A percentile compares a stretch with the other conserved stretches of the same genome.
phyloP scores from a whole-genome alignment of 1,139 yeast genomes.

The Kluyveromyces marxianus region DNA sequence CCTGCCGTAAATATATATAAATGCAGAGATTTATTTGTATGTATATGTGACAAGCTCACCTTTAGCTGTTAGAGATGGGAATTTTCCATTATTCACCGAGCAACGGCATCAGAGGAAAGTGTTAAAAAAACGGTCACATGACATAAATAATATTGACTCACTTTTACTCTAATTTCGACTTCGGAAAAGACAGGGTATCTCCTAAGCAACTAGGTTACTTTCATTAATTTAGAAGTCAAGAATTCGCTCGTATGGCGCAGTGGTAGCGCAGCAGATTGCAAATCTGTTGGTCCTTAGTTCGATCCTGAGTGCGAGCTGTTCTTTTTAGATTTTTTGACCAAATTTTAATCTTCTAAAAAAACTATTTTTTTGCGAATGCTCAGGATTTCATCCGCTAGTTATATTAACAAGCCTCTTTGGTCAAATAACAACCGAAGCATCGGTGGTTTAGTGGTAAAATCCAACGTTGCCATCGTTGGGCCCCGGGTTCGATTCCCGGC shows the following conservation, averaged over 20 bases:
- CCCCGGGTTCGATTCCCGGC: constrained; percentile 7
- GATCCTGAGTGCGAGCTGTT: constrained; percentile 70
- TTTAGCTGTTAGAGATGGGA: too few species aligned
- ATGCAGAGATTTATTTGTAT: too few species aligned
- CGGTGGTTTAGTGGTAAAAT: constrained; percentile 5
- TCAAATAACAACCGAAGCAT: background rate
- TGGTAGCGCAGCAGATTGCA: constrained; percentile 91
- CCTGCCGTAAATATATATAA: too few species aligned
- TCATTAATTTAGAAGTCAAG: background rate
- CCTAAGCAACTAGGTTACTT: background rate
- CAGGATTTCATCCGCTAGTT: too few species aligned
- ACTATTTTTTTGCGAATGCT: too few species aligned
- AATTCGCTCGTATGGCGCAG: constrained; percentile 69
- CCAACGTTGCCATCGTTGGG: constrained; percentile 6
- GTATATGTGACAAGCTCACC: too few species aligned
- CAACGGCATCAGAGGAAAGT: too few species aligned
- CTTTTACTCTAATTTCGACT: background rate
- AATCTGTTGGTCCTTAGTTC: constrained; percentile 86
- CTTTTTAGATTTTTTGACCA: constrained; percentile 13
- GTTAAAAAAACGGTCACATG: background rate
- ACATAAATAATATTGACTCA: background rate
- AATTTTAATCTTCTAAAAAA: too few species aligned
- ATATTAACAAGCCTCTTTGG: too few species aligned
- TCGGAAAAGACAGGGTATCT: background rate
- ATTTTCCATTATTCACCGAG: too few species aligned